Evolutionary conservation across 768 basidiomycete species (phyloP), one percentile per base, ranked within the genome.

Genomic region (Kwoniella sp.): DNA sequence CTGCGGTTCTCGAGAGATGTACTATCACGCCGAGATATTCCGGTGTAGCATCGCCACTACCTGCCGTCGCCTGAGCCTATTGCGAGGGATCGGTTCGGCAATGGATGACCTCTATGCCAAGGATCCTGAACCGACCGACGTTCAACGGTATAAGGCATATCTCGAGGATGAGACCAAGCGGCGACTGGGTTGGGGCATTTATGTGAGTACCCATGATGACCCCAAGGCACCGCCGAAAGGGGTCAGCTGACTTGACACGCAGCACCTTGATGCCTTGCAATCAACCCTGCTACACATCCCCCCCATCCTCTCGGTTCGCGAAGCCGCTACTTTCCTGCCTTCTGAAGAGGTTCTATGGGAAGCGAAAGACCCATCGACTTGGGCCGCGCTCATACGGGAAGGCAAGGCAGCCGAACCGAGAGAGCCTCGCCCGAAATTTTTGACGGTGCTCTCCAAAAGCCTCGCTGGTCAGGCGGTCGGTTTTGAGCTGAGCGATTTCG

Each of bases 1-100:
- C 9, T 67, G 63, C 34, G 68, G 68, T 12, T 70, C 68, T 11
- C 51, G 68, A 27, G 68, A 70, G 29, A 56, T 70, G 50, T 65
- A 60, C 29, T 57, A 67, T 9, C 65, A 70, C 43, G 55, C 63
- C 9, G 68, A 70, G 42, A 70, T 70, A 25, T 62, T 58, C 20
- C 49, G 68, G 45, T 50, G 58, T 22, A 65, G 63, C 47, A 56
- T 70, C 12, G 58, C 60, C 3, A 65, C 68, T 11, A 62, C 62
- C 2, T 49, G 59, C 22, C 46, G 68, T 7, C 32, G 68, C 37
- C 37, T 67, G 34, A 57, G 67, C 26, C 57, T 67, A 9, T 50
- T 70, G 3, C 63, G 68, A 25, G 50, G 59, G 2, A 46, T 50
- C 11, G 51, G 53, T 4, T 48, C 60, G 7, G 58, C 62, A 10